A percentile compares a stretch with the other conserved stretches of the same genome.
These are phyloP conservation scores for Melastoma malabathricum DNA, from an alignment of 345 rosid species.

Conservation along the genomic window DNA sequence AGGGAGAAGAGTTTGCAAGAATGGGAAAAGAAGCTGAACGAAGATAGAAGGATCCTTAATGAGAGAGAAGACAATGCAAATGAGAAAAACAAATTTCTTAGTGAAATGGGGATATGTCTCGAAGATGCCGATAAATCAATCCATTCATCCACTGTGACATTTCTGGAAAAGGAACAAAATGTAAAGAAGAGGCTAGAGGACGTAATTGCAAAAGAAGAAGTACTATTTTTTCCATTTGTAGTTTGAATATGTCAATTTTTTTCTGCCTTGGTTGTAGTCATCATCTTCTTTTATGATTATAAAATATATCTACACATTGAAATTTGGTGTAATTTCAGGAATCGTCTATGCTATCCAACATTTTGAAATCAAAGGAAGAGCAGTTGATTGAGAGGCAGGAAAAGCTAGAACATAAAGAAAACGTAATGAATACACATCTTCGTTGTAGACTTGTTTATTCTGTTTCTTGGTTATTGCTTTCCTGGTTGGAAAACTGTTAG, in stretches of 20 bases:
- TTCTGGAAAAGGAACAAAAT: constrained; percentile 47
- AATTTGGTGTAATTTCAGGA: constrained; percentile 27
- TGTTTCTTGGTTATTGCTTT: background rate
- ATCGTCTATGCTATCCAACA: constrained; percentile 24
- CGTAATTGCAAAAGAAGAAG: constrained; percentile 47
- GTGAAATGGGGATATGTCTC: constrained; percentile 39
- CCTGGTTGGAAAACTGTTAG: no score
- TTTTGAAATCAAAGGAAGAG: constrained; percentile 39
- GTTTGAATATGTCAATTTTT: no score
- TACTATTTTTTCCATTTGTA: constrained; percentile 5
- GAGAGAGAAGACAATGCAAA: constrained; percentile 40
- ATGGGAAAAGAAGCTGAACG: constrained; percentile 35
- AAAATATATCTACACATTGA: background rate
- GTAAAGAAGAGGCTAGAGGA: constrained; percentile 30
- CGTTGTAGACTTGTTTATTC: background rate
- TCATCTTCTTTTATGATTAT: background rate
- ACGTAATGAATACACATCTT: constrained; percentile 23
- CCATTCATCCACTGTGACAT: constrained; percentile 28
- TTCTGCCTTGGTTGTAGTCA: background rate
- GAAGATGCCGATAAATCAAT: constrained; percentile 41
- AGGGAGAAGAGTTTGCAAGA: constrained; percentile 56
- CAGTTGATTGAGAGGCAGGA: constrained; percentile 47
- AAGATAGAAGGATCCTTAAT: constrained; percentile 37
- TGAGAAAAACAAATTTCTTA: constrained; percentile 32
- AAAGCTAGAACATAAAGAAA: constrained; percentile 54